Evolutionary conservation across 140 eudicot species (phyloP).

Genomic region (Flaveria floridana): DNA sequence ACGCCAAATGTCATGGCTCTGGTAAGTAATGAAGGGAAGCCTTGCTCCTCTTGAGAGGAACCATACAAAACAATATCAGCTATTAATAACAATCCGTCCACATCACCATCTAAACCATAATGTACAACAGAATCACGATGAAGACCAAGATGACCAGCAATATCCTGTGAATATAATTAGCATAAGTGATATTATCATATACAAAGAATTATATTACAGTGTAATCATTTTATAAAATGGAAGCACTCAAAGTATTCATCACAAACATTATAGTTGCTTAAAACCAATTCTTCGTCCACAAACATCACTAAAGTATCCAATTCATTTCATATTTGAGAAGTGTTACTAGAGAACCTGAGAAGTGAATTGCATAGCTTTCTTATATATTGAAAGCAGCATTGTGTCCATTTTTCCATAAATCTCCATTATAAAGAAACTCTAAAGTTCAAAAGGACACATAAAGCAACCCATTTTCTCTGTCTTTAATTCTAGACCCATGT

Average conservation of each 20-base stretch:
- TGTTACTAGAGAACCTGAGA: not conserved
- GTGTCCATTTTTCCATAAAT: too few species aligned
- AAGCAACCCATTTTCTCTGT: not conserved
- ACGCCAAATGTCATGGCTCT: conserved; percentile 91
- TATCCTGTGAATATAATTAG: conserved; percentile 45
- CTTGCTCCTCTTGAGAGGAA: conserved; percentile 89
- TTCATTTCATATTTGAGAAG: not conserved
- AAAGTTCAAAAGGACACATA: not conserved
- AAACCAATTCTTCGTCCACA: not conserved
- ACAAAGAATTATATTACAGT: not conserved
- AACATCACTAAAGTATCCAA: not conserved
- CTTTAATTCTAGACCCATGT: not conserved
- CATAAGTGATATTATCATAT: not conserved
- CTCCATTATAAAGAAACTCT: not conserved
- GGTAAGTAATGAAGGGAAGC: conserved; percentile 75
- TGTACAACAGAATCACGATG: conserved; percentile 70
- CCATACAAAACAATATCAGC: conserved; percentile 81
- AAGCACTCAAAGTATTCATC: not conserved
- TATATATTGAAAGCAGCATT: too few species aligned
- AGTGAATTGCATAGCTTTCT: not conserved
- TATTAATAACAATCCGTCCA: conserved; percentile 62
- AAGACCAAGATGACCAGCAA: conserved; percentile 70
- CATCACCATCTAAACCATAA: conserved; percentile 70
- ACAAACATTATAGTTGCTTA: not conserved
- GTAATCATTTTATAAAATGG: not conserved